Evolutionary conservation across 768 basidiomycete genomes (phyloP).

Genomic region (Macrocybe gigantea): DNA sequence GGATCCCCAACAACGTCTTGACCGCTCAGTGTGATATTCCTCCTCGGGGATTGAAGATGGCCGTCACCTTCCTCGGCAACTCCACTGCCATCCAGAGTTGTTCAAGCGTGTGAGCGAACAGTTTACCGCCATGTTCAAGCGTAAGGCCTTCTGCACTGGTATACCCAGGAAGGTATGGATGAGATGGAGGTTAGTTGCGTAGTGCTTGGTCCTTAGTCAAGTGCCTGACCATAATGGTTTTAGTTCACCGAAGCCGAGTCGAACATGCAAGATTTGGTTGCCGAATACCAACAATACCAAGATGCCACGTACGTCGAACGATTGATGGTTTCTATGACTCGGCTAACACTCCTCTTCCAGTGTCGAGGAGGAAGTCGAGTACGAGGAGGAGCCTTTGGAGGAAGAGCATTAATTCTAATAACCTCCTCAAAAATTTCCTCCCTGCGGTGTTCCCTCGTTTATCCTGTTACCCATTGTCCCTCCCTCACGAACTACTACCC

Average conservation of each 20-base stretch:
- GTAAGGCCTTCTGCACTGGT: slow-evolving; percentile 99
- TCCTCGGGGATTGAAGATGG: slow-evolving; percentile 94
- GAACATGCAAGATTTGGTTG: slow-evolving; percentile 98
- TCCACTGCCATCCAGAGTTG: slow-evolving; percentile 95
- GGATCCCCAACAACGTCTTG: slow-evolving; percentile 99
- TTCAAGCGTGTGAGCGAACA: slow-evolving; percentile 99
- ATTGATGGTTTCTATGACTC: not conserved
- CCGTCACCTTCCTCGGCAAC: slow-evolving; percentile 96
- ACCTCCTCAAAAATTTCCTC: slow-evolving; percentile 2
- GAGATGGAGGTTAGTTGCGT: slow-evolving; percentile 72
- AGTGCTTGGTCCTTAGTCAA: not conserved
- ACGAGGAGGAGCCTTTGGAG: slow-evolving; percentile 67
- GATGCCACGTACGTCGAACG: slow-evolving; percentile 73
- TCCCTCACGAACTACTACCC: too few species aligned
- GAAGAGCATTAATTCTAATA: slow-evolving; percentile 50
- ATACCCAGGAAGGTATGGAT: slow-evolving; percentile 99
- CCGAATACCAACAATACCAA: slow-evolving; percentile 97
- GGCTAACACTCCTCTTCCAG: slow-evolving; percentile 31
- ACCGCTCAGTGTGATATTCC: slow-evolving; percentile 98
- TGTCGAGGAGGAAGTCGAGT: slow-evolving; percentile 83
- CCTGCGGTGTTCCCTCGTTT: not conserved
- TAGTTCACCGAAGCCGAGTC: slow-evolving; percentile 97
- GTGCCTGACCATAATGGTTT: slow-evolving; percentile 6
- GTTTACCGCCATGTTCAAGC: slow-evolving; percentile 99
- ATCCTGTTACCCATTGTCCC: not conserved